These are phyloP conservation scores for Rhodamnia argentea DNA, from an alignment of 345 rosid species.

Conservation along the genomic window DNA sequence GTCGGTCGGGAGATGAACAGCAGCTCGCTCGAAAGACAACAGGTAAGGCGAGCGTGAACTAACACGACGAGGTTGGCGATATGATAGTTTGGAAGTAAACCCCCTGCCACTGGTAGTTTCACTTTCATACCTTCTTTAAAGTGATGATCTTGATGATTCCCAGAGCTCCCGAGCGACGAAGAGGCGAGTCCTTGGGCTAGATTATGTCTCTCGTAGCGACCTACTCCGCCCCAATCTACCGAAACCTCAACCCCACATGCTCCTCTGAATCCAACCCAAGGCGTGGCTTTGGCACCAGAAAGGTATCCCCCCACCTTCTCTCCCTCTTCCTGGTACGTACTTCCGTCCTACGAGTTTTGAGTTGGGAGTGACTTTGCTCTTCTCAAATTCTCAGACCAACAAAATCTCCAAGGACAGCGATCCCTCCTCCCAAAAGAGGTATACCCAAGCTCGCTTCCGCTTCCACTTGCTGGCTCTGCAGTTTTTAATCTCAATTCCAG, in stretches of 20 bases:
- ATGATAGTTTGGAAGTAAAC: background rate
- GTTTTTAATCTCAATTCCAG: background rate
- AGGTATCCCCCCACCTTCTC: background rate
- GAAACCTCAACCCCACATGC: constrained; percentile 7
- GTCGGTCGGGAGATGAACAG: background rate
- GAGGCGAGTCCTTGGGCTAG: background rate
- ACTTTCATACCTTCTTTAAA: background rate
- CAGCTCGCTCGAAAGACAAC: background rate
- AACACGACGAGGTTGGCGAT: background rate
- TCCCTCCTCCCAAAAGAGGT: constrained; percentile 20
- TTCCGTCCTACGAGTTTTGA: background rate
- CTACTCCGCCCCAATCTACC: background rate
- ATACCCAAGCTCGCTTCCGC: background rate
- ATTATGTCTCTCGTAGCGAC: background rate
- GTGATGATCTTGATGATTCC: background rate
- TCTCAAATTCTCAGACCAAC: constrained; percentile 12
- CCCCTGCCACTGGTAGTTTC: background rate
- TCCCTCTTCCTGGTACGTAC: background rate
- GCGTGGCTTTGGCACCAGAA: constrained; percentile 38
- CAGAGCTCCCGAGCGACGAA: background rate
- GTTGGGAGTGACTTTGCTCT: background rate
- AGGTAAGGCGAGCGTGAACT: background rate
- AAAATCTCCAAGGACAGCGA: constrained; percentile 16
- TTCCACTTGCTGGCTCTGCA: background rate
- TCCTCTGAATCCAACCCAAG: constrained; percentile 18